Base-by-base conservation (phyloP, 371 early-diverging fungal species). In the Nosema muscidifuracis region DNA sequence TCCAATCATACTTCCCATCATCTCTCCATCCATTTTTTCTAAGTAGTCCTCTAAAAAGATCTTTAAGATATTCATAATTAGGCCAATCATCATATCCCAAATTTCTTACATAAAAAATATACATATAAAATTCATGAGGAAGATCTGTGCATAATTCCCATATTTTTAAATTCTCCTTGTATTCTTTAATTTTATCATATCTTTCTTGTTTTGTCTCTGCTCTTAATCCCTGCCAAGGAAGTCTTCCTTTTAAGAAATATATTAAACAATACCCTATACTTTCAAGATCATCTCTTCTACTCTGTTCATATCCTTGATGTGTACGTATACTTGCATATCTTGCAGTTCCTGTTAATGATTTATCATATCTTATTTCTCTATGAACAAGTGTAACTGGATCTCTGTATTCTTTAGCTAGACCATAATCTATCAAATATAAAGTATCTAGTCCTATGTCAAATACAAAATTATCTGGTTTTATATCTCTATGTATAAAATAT, bases 181-280 rank as follows among this genome's bases (percentile, higher is more conserved):
- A 94, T 77, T 97, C 94, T 91, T 92, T 91, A 80, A 99, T 98
- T 62, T 91, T 89, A 80, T 95, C 94, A 84, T 95, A 97, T 86
- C 97, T 98, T 85, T 95, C 92, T 84, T 91, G 90, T 85, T 96
- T 97, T 53, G 92, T 94, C 2, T 89, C 91, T 13, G 94, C 97
- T 83, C 91, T 91, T 57, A 97, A 84, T 20, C 98, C 98, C 83
- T 97, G 97, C 99, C 99, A 99, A 61, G 99, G 99, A 56, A 99
- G 86, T 31, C 89, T 89, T 9, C 98, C 98, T 67, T 97, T 90
- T 70, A 89, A 88, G 76, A 99, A 95, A 86, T 98, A 99, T 89
- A 99, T 91, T 60, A 99, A 86, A 15, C 96, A 95, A 82, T 97
- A 97, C 3, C 95, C 95, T 42, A 98, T 84, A 47, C 94, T 92